Conservation (phyloP, 257 asterid genomes). For the Solanum piurae region DNA sequence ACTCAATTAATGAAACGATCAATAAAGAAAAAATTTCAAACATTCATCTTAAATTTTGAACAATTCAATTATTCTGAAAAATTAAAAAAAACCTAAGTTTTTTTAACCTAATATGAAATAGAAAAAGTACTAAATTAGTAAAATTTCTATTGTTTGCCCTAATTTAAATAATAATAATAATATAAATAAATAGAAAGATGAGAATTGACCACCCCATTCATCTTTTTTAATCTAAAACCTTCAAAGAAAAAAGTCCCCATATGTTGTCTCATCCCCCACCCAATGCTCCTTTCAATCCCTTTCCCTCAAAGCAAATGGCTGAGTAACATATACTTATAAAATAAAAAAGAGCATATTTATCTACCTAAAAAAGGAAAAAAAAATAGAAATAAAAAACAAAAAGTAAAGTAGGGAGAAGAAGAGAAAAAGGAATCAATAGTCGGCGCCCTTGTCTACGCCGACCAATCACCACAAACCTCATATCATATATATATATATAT, state of each 20-base stretch:
- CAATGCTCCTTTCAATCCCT: background rate
- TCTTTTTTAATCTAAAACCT: background rate
- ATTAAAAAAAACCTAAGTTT: too few species aligned
- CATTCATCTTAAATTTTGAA: background rate
- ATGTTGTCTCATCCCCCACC: background rate
- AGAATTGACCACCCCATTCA: background rate
- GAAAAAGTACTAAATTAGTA: background rate
- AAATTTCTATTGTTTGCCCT: background rate
- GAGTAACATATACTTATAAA: background rate
- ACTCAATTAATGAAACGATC: background rate
- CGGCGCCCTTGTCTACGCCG: slow-evolving; percentile 32
- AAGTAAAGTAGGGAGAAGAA: background rate
- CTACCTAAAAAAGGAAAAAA: background rate
- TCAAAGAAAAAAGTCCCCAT: background rate
- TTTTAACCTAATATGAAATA: background rate
- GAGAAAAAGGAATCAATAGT: slow-evolving; percentile 12
- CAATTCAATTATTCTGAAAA: background rate
- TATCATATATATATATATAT: too few species aligned
- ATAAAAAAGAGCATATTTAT: background rate
- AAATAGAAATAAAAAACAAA: background rate
- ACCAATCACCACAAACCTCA: slow-evolving; percentile 15
- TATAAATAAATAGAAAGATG: background rate
- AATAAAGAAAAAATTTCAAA: background rate
- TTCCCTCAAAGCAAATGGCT: background rate
- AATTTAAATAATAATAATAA: background rate